Conservation (phyloP, 306 rosid species). For the Inga laurina region DNA sequence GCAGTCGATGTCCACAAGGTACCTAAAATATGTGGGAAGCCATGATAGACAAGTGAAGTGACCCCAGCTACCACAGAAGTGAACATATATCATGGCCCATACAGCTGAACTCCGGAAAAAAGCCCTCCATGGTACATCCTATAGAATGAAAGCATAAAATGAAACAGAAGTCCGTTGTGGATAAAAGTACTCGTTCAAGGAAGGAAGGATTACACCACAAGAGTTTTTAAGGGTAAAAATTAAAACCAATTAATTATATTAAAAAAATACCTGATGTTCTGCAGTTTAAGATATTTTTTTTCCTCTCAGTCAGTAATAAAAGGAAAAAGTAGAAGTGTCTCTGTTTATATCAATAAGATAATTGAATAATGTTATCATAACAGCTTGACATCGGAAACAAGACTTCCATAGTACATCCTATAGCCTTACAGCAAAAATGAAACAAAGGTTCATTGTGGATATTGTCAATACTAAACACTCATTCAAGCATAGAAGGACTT, state of each 20-base stretch:
- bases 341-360: slow-evolving; percentile 1
- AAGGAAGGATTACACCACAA: background rate
- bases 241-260: background rate
- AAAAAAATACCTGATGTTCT: slow-evolving; percentile 3
- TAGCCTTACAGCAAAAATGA: background rate
- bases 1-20: slow-evolving; percentile 21
- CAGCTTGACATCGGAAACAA: background rate
- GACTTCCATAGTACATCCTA: background rate
- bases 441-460: too few relatives aligned
- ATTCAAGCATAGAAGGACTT: background rate
- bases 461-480: background rate
- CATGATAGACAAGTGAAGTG: slow-evolving; percentile 93
- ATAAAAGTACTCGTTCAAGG: slow-evolving; percentile 15
- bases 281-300: background rate
- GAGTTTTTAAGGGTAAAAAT: too few relatives aligned
- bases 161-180: slow-evolving; percentile 21
- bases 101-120: slow-evolving; percentile 82
- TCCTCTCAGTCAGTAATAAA: background rate
- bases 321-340: background rate
- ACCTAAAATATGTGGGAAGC: slow-evolving; percentile 98
- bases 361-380: background rate
- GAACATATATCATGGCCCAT: slow-evolving; percentile 97
- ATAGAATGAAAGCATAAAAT: slow-evolving; percentile 20
- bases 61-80: slow-evolving; percentile 99
- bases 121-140: slow-evolving; percentile 95